Conservation (phyloP, 139 green algal genomes). For the Parachlorella kessleri region DNA sequence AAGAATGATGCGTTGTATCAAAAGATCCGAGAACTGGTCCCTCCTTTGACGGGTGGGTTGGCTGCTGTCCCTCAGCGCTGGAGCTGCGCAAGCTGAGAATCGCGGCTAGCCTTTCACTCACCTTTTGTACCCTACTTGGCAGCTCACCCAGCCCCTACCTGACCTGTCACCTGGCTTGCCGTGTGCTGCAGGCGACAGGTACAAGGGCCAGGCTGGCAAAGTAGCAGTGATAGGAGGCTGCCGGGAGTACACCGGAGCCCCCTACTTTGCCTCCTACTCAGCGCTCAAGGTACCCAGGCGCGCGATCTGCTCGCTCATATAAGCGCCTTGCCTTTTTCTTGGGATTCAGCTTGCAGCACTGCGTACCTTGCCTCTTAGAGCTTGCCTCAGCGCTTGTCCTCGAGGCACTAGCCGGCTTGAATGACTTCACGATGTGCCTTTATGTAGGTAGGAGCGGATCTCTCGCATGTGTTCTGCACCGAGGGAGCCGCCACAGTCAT, state of each 20-base stretch:
- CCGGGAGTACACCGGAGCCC: slow-evolving; percentile 94
- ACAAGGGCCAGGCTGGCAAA: slow-evolving; percentile 92
- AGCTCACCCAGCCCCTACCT: background rate
- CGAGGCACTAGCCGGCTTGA: too few relatives aligned
- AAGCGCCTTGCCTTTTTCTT: background rate
- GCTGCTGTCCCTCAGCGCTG: background rate
- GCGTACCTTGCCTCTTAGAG: too few relatives aligned
- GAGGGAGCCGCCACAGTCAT: slow-evolving; percentile 82
- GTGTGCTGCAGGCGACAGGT: slow-evolving; percentile 49
- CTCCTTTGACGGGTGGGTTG: background rate
- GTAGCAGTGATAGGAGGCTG: slow-evolving; percentile 94
- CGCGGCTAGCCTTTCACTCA: too few relatives aligned
- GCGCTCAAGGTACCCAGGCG: slow-evolving; percentile 62
- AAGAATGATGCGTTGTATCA: background rate
- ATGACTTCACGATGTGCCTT: too few relatives aligned
- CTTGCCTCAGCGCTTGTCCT: too few relatives aligned
- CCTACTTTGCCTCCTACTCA: slow-evolving; percentile 92
- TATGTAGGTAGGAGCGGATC: slow-evolving; percentile 78
- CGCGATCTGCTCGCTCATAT: background rate
- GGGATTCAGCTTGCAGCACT: background rate
- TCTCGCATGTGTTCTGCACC: slow-evolving; percentile 93
- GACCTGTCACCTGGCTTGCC: background rate
- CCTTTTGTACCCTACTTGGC: background rate
- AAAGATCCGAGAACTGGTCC: background rate
- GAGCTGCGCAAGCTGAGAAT: too few relatives aligned